These are phyloP conservation scores for Phytophthora rubi DNA, from an alignment of 352 stramenopile species.

Conservation along the genomic window DNA sequence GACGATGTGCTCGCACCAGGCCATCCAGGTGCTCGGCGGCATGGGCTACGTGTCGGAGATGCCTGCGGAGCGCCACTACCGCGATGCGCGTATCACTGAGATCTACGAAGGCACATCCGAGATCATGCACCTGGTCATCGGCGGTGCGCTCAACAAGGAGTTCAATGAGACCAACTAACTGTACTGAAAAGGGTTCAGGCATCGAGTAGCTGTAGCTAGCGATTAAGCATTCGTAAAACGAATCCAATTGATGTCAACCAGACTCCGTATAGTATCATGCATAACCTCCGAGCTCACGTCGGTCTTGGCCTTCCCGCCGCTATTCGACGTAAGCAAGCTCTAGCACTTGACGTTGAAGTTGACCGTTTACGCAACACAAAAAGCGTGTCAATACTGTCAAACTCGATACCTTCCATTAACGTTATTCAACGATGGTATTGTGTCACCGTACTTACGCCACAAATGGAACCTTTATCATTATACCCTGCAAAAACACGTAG, in stretches of 20 bases:
- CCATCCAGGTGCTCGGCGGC: slow-evolving; percentile 95
- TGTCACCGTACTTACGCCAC: neutral
- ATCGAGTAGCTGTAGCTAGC: neutral
- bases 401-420: too few species aligned
- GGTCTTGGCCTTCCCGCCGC: slow-evolving; percentile 1
- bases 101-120: slow-evolving; percentile 98
- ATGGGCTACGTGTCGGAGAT: slow-evolving; percentile 98
- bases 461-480: too few species aligned
- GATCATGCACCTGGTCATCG: slow-evolving; percentile 98
- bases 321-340: slow-evolving; percentile 26
- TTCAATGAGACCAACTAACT: slow-evolving; percentile 79
- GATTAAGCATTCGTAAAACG: neutral
- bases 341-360: slow-evolving; percentile 30
- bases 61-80: slow-evolving; percentile 97
- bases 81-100: slow-evolving; percentile 96
- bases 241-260: slow-evolving; percentile 13
- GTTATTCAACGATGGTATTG: too few species aligned
- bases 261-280: neutral
- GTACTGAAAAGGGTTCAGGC: neutral
- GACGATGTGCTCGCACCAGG: slow-evolving; percentile 96
- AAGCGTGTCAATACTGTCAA: neutral
- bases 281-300: neutral
- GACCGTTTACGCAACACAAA: slow-evolving; percentile 28
- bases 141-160: slow-evolving; percentile 95
- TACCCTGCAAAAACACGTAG: too few species aligned